Percentiles rank a stretch among this genome's conserved stretches.
These are phyloP conservation scores for Piromyces finnis DNA, from an alignment of 192 early-diverging fungal genomes.

Conservation along the genomic window DNA sequence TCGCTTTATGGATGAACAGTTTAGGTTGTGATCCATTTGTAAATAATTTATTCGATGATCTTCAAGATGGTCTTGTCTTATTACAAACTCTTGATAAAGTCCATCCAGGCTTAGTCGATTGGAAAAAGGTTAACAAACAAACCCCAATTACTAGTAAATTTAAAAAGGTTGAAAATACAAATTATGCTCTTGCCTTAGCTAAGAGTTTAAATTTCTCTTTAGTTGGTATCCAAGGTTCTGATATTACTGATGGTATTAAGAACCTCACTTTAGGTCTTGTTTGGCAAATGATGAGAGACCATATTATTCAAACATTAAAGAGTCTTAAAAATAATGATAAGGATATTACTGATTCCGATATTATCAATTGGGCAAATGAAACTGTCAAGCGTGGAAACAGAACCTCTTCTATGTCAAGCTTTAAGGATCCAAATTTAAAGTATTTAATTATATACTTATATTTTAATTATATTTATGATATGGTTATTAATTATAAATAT, in stretches of 20 bases:
- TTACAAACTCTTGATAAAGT: conserved; percentile 73
- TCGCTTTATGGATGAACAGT: conserved; percentile 94
- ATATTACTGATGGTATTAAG: conserved; percentile 79
- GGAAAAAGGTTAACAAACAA: conserved; percentile 75
- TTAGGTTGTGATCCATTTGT: conserved; percentile 94
- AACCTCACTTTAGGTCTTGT: conserved; percentile 80
- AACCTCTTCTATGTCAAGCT: conserved; percentile 49
- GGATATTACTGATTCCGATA: conserved; percentile 80
- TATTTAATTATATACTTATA: too few relatives aligned
- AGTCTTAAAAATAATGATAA: conserved; percentile 60
- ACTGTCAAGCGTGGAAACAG: conserved; percentile 48
- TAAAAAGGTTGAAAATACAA: conserved; percentile 97
- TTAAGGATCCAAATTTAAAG: conserved; percentile 61
- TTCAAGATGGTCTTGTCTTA: conserved; percentile 76
- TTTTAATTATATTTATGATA: too few relatives aligned
- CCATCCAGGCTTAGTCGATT: conserved; percentile 73
- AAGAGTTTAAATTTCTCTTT: conserved; percentile 72
- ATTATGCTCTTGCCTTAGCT: conserved; percentile 76
- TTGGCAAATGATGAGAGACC: conserved; percentile 98
- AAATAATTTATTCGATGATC: conserved; percentile 94
- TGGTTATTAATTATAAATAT: too few relatives aligned
- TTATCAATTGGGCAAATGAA: conserved; percentile 90
- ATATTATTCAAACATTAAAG: conserved; percentile 85
- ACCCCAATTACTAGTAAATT: conserved; percentile 60
- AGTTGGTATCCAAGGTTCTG: conserved; percentile 87